Evolutionary conservation across 495 filamentous ascomycete species (phyloP).

Genomic region (Letharia columbiana): DNA sequence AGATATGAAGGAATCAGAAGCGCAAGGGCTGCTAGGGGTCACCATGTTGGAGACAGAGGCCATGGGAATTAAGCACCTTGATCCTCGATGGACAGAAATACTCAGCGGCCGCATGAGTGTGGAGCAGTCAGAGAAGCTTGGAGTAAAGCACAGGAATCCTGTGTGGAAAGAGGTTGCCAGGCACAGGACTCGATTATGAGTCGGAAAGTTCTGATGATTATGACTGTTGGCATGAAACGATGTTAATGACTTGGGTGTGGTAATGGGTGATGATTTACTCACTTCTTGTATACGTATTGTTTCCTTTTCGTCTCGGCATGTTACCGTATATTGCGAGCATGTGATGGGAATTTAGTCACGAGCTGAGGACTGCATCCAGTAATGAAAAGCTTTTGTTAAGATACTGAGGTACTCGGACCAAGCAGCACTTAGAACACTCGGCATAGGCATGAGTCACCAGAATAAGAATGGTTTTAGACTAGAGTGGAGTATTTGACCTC

Average conservation of each 20-base stretch:
- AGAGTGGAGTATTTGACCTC: neutral
- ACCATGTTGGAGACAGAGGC: conserved; percentile 13
- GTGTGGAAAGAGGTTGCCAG: neutral
- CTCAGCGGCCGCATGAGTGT: conserved; percentile 1
- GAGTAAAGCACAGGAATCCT: conserved; percentile 10
- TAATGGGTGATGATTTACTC: neutral
- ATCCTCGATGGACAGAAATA: conserved; percentile 12
- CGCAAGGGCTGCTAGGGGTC: conserved; percentile 6
- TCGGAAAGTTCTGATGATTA: neutral
- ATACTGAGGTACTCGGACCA: neutral
- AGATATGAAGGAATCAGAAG: conserved; percentile 5
- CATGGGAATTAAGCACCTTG: conserved; percentile 11
- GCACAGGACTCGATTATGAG: neutral
- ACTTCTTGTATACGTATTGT: conserved; percentile 5
- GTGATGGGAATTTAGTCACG: neutral
- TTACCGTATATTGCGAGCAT: neutral
- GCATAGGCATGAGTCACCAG: neutral
- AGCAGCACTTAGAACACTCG: too few species aligned
- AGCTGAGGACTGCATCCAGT: neutral
- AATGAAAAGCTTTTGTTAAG: neutral
- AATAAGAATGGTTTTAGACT: neutral
- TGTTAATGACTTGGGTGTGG: neutral
- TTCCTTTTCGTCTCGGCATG: neutral
- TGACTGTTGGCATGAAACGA: neutral
- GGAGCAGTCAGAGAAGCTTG: neutral